Conservation (phyloP, 176 grass and related monocot genomes). For the Oryza glaberrima region DNA sequence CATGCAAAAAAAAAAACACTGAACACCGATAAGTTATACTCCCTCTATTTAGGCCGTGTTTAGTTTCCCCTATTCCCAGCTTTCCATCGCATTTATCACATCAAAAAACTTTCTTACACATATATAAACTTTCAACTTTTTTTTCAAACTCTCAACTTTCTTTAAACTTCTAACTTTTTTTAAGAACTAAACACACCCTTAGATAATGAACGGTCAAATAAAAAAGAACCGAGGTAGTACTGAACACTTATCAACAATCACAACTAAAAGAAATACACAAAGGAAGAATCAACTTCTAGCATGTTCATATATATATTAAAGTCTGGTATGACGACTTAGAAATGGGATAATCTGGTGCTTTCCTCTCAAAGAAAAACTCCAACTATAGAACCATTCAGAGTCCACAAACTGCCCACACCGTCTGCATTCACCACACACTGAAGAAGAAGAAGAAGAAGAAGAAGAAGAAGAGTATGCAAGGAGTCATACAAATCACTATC, state of each 20-base stretch:
- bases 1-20: not conserved
- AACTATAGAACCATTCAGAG: slow-evolving; percentile 1
- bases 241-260: not conserved
- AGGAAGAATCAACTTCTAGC: not conserved
- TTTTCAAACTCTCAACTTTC: no score
- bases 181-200: no score
- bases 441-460: not conserved
- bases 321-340: slow-evolving; percentile 5
- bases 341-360: not conserved
- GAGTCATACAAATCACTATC: slow-evolving; percentile 21
- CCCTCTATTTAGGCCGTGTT: no score
- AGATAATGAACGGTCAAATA: no score
- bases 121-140: no score
- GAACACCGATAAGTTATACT: not conserved
- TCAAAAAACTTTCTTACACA: no score
- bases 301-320: not conserved
- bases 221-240: not conserved
- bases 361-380: slow-evolving; percentile 3
- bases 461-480: slow-evolving; percentile 30
- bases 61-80: no score
- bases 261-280: no score
- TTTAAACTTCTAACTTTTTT: no score
- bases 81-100: no score
- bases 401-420: slow-evolving; percentile 5
- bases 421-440: slow-evolving; percentile 10